Conservation (phyloP, 2,329 filamentous ascomycete genomes). For the Penicillium freii region DNA sequence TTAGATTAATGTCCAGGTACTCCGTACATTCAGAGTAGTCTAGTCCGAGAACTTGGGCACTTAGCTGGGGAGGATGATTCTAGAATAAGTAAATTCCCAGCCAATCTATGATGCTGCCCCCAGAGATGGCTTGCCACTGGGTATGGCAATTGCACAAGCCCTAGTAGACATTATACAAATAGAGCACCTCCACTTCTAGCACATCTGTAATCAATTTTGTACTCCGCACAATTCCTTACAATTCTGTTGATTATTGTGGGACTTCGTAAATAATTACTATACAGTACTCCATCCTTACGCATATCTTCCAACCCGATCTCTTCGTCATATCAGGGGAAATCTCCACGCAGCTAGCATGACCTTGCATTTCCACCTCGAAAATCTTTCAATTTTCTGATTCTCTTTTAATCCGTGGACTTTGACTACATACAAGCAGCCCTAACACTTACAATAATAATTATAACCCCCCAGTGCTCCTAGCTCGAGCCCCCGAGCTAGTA, state of each 20-base stretch:
- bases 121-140: not conserved
- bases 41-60: constrained; percentile 5
- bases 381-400: not conserved
- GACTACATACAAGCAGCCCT: not conserved
- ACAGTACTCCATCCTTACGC: not conserved
- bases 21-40: not conserved
- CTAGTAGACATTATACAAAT: not conserved
- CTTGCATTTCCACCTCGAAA: not conserved
- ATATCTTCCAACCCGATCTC: constrained; percentile 3
- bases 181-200: not conserved
- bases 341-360: constrained; percentile 7
- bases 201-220: not conserved
- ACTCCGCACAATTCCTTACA: not conserved
- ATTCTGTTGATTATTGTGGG: constrained; percentile 1
- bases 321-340: constrained; percentile 20
- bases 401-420: not conserved
- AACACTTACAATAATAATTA: constrained; percentile 7
- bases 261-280: constrained; percentile 1
- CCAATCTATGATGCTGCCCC: not conserved
- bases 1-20: not conserved
- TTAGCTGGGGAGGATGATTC: constrained; percentile 8
- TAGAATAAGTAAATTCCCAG: not conserved
- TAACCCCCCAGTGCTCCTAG: not conserved
- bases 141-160: not conserved
- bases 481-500: not conserved